These are phyloP conservation scores for Olyra latifolia DNA, from an alignment of 176 grass and related monocot species.

Conservation along the genomic window DNA sequence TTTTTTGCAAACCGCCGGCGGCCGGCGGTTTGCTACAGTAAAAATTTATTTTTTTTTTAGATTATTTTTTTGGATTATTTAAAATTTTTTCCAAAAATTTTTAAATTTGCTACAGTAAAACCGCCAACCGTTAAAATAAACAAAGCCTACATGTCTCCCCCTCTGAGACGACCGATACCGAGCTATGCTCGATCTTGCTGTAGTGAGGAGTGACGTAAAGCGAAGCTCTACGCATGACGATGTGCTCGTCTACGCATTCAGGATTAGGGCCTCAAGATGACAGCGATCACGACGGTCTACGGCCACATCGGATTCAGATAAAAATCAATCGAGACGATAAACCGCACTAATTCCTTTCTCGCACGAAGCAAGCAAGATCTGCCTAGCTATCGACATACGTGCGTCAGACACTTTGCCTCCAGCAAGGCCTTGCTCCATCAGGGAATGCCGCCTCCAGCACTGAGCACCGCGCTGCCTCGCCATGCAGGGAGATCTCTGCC, in stretches of 20 bases:
- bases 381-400: no score
- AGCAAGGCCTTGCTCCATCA: not conserved
- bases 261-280: not conserved
- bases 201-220: no score
- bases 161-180: no score
- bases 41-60: no score
- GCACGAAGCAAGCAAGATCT: not conserved
- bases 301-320: not conserved
- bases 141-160: no score
- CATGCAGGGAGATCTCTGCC: not conserved
- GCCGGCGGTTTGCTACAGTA: no score
- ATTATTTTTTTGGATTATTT: no score
- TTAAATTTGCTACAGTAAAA: no score
- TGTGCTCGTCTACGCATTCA: not conserved
- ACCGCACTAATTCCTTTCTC: not conserved
- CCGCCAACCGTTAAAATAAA: no score
- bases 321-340: not conserved
- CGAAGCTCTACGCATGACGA: not conserved
- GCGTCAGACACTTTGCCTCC: not conserved
- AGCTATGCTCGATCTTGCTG: not conserved
- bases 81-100: no score
- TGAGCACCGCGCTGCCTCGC: not conserved
- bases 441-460: not conserved
- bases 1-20: no score
- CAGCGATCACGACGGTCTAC: not conserved